Evolutionary conservation across 345 rosid genomes (phyloP).

Genomic region (Trapa bicornis): DNA sequence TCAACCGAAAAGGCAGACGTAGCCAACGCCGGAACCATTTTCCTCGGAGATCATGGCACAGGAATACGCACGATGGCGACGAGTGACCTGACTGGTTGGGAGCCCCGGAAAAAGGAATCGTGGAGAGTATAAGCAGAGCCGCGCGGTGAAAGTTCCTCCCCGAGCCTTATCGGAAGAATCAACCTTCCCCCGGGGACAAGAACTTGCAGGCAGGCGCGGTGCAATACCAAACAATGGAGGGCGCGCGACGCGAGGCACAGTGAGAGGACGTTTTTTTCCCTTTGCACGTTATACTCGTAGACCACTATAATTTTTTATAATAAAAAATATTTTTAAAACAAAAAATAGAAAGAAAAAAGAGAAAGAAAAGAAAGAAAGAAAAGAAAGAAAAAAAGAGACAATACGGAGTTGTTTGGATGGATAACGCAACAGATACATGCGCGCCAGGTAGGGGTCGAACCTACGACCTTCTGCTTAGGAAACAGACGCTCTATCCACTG

Average conservation of each 20-base stretch:
- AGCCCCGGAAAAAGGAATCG: too few species aligned
- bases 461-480: conserved; percentile 97
- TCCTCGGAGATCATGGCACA: neutral
- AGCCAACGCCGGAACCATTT: neutral
- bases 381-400: too few species aligned
- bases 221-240: neutral
- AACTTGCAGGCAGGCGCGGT: neutral
- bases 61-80: neutral
- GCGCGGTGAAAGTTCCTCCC: neutral
- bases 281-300: too few species aligned
- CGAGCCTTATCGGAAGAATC: neutral
- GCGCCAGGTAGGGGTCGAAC: conserved; percentile 96
- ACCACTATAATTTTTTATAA: too few species aligned
- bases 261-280: neutral
- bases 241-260: neutral
- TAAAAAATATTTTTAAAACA: too few species aligned
- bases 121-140: neutral
- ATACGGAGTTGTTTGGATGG: too few species aligned
- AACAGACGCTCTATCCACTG: conserved; percentile 98
- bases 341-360: too few species aligned
- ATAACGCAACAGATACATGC: too few species aligned
- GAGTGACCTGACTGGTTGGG: too few species aligned
- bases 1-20: neutral
- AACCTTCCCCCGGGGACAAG: neutral
- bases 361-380: too few species aligned